Conservation (phyloP, 768 basidiomycete genomes). For the Tulasnella sp. region DNA sequence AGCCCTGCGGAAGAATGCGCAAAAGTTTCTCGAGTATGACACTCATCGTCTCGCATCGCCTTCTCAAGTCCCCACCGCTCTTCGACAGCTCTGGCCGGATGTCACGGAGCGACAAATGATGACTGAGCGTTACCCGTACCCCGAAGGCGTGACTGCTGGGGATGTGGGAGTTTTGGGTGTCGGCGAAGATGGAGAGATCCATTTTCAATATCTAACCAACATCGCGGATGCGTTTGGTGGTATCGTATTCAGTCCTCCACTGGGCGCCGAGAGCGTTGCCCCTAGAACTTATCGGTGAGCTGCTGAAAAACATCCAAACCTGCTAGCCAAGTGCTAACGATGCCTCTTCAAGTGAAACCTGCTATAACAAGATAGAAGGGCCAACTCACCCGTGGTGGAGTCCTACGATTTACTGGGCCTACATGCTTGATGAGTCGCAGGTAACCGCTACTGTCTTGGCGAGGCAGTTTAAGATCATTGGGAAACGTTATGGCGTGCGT, state of each 20-base stretch:
- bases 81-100: not conserved
- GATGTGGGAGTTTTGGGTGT: not conserved
- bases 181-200: not conserved
- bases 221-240: not conserved
- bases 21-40: not conserved
- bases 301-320: not conserved
- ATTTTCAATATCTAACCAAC: not conserved
- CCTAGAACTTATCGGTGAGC: too few species aligned
- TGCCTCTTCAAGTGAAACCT: not conserved
- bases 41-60: not conserved
- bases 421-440: accelerated
- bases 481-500: not conserved
- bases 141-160: not conserved
- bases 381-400: not conserved
- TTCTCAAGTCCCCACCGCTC: not conserved
- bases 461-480: not conserved
- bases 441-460: not conserved
- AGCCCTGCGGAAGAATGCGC: not conserved
- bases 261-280: too few species aligned
- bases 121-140: not conserved
- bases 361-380: not conserved
- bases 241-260: too few species aligned
- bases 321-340: not conserved
- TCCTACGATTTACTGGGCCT: not conserved
- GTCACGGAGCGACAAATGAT: too few species aligned